Conservation (phyloP, 139 green algal species). For the Mesotaenium endlicherianum region DNA sequence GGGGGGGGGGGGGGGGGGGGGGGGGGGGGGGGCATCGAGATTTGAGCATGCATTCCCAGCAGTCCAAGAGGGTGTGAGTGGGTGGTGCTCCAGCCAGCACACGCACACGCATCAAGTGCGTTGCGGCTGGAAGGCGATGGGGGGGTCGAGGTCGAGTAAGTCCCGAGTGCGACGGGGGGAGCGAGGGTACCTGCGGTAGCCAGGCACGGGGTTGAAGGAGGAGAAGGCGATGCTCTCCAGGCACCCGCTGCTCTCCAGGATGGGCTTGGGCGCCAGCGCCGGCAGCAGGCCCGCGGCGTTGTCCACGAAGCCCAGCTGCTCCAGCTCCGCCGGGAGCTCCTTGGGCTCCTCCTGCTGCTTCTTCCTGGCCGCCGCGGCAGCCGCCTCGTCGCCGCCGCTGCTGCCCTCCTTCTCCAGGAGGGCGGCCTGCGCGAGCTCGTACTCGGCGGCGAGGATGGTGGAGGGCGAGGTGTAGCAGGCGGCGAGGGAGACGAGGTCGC, state of each 20-base stretch:
- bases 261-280: not conserved
- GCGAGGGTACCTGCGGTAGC: conserved; percentile 28
- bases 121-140: no score
- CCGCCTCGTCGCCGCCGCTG: not conserved
- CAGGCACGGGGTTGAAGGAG: conserved; percentile 43
- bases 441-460: conserved; percentile 14
- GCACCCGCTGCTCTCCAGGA: not conserved
- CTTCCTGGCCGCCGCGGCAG: not conserved
- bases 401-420: not conserved
- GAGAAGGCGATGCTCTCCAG: conserved; percentile 41
- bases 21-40: no score
- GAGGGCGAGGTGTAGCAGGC: conserved; percentile 24
- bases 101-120: no score
- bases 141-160: no score
- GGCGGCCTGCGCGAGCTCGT: conserved; percentile 8
- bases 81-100: no score
- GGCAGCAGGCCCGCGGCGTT: not conserved
- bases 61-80: no score
- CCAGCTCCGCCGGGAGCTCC: conserved; percentile 21
- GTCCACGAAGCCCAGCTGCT: conserved; percentile 19
- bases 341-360: not conserved
- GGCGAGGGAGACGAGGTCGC: conserved; percentile 35
- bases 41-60: no score
- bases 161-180: no score
- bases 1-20: no score